phyloP scores from a whole-genome alignment of 2,329 filamentous ascomycete genomes.

The Penicillium sumatraense region DNA sequence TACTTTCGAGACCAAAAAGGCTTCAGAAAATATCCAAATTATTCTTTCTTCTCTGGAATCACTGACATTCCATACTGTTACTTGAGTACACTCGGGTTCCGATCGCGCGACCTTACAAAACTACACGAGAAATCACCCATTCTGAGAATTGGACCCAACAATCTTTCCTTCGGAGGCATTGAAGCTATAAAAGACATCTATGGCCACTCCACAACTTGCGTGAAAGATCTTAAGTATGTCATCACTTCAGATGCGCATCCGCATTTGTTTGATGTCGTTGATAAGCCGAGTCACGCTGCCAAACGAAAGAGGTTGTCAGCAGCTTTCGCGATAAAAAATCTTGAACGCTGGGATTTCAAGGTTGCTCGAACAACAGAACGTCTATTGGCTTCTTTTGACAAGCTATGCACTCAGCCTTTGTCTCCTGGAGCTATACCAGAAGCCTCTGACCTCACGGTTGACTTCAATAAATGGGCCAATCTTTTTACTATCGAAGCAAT shows the following conservation, averaged over 20 bases:
- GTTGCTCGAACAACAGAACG: slow-evolving; percentile 54
- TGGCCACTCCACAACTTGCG: slow-evolving; percentile 52
- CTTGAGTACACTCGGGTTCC: slow-evolving; percentile 44
- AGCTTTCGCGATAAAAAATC: slow-evolving; percentile 57
- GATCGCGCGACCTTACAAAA: slow-evolving; percentile 45
- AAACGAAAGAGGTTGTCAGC: slow-evolving; percentile 54
- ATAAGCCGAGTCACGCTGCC: slow-evolving; percentile 54
- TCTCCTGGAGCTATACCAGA: slow-evolving; percentile 22
- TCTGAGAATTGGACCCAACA: slow-evolving; percentile 50
- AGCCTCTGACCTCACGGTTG: slow-evolving; percentile 49
- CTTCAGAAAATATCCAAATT: slow-evolving; percentile 49
- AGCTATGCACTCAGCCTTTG: slow-evolving; percentile 46
- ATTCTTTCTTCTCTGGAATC: slow-evolving; percentile 48
- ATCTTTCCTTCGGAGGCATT: slow-evolving; percentile 43
- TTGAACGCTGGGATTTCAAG: slow-evolving; percentile 58
- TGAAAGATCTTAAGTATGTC: slow-evolving; percentile 54
- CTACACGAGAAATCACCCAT: slow-evolving; percentile 50
- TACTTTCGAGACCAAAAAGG: slow-evolving; percentile 55
- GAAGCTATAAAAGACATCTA: slow-evolving; percentile 53
- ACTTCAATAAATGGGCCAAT: slow-evolving; percentile 56
- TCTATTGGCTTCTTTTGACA: slow-evolving; percentile 48
- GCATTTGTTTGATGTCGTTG: slow-evolving; percentile 55
- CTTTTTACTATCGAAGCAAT: slow-evolving; percentile 61
- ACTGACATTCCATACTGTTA: slow-evolving; percentile 51
- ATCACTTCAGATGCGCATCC: slow-evolving; percentile 51